phyloP scores from a whole-genome alignment of 2,329 filamentous ascomycete genomes.

The Arthrobotrys entomopaga region DNA sequence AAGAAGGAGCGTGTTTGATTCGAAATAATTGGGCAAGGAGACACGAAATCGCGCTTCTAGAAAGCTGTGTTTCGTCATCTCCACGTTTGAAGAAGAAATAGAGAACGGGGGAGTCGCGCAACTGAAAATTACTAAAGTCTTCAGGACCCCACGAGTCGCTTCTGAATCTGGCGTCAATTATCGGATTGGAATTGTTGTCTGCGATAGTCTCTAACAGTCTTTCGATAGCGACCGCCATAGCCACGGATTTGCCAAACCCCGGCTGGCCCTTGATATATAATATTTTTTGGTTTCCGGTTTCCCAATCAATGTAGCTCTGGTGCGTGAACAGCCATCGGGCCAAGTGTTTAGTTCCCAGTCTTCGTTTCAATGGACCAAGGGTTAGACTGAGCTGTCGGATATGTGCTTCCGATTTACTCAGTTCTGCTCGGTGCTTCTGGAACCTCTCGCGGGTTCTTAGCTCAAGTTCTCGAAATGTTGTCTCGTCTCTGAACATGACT shows the following conservation, averaged over 20 bases:
- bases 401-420: conserved; percentile 27
- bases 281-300: conserved; percentile 27
- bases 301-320: conserved; percentile 26
- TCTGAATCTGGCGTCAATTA: background rate
- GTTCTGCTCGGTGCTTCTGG: background rate
- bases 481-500: conserved; percentile 14
- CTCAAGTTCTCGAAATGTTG: background rate
- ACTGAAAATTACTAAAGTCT: background rate
- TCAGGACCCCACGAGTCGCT: background rate
- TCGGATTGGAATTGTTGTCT: background rate
- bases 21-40: conserved; percentile 32
- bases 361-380: conserved; percentile 24
- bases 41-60: conserved; percentile 11
- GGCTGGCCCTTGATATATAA: conserved; percentile 42
- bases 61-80: conserved; percentile 38
- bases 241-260: conserved; percentile 42
- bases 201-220: conserved; percentile 11
- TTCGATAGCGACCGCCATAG: conserved; percentile 24
- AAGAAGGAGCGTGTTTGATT: background rate
- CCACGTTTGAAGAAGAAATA: conserved; percentile 51
- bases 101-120: conserved; percentile 16
- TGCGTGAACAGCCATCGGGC: conserved; percentile 39
- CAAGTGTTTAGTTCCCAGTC: conserved; percentile 22
- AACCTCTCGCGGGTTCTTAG: conserved; percentile 8
- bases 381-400: conserved; percentile 28